Evolutionary conservation across 2,329 filamentous ascomycete species (phyloP), one percentile per base, ranked within the genome.

Genomic region (Pestalotiopsis fici): DNA sequence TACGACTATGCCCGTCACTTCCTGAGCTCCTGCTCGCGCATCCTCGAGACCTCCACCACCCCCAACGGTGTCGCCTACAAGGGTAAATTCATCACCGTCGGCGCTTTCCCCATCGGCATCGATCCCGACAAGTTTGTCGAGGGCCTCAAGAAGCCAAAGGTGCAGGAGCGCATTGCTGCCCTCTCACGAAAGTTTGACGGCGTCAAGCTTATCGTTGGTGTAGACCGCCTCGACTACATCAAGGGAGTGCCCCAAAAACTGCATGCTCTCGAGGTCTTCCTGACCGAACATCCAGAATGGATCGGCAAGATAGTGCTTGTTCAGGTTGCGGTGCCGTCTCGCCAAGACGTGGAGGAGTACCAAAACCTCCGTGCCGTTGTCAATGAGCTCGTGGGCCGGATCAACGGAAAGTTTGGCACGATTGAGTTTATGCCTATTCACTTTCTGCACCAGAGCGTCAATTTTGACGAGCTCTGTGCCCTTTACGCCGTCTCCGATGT

Each of bases 1-100:
- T 98, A 98, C 83, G 95, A 98, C 82, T 99, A 99, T 77, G 95
- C 95, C n/a, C 89, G 96, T 64, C 96, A 99, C 81, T 99, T 98
- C 83, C 83, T 99, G 72, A 97, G 94, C 82, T 95, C 93, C 77
- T 98, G 96, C 82, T 95, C 94, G n/a, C 91, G 95, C 71, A 96
- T 98, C 72, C 86, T 98, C 85, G 92, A 84, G 70, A 89, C 91
- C 1, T 83, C 89, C 1, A 98, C 95, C 1, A 97, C 94, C 1
- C 95, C 95, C 0, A 98, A 97, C 75, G 94, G 95, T 13, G 94
- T 98, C 70, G 93, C 97, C 68, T 97, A 94, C 82, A 89, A 95
- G 70, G 93, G 93, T 71, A 94, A 93, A 76, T 92, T 95, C 67
- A 91, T 98, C 68, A 94, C 93, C 0, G 94, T 98, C 50, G 95